Evolutionary conservation across 2,329 filamentous ascomycete species (phyloP).

Genomic region (Scedosporium aurantiacum): DNA sequence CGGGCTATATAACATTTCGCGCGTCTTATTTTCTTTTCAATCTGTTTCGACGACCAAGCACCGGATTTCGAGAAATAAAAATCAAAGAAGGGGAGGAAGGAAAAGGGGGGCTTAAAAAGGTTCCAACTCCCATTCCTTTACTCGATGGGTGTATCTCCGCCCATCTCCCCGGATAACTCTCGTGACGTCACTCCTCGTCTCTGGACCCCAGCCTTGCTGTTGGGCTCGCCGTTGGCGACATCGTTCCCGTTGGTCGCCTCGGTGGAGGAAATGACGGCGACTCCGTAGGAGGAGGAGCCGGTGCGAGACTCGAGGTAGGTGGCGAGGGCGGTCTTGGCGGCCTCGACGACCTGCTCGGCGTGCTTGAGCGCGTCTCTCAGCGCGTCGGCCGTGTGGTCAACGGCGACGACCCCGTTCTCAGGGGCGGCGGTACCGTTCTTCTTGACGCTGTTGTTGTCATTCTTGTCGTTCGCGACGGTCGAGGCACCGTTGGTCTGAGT

Average conservation of each 20-base stretch:
- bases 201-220: constrained; percentile 12
- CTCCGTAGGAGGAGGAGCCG: constrained; percentile 13
- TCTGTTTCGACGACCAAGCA: neutral
- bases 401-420: constrained; percentile 11
- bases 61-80: neutral
- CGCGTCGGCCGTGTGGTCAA: constrained; percentile 29
- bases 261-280: neutral
- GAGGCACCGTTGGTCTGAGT: neutral
- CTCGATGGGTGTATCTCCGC: constrained; percentile 39
- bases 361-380: constrained; percentile 31
- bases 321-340: constrained; percentile 30
- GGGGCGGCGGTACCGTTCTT: constrained; percentile 4
- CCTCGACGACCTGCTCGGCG: constrained; percentile 35
- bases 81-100: neutral
- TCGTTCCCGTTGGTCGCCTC: constrained; percentile 6
- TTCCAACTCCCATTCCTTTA: constrained; percentile 10
- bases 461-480: constrained; percentile 6
- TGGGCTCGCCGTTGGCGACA: constrained; percentile 6
- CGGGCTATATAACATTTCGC: too few species aligned
- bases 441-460: constrained; percentile 8
- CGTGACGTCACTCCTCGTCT: constrained; percentile 39
- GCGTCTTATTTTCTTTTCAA: neutral
- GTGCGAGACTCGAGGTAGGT: constrained; percentile 21
- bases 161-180: constrained; percentile 50
- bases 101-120: neutral